Percentiles rank a stretch among this genome's conserved stretches.
Evolutionary conservation across 2,329 filamentous ascomycete genomes (phyloP).

Genomic region (Talaromyces rugulosus): DNA sequence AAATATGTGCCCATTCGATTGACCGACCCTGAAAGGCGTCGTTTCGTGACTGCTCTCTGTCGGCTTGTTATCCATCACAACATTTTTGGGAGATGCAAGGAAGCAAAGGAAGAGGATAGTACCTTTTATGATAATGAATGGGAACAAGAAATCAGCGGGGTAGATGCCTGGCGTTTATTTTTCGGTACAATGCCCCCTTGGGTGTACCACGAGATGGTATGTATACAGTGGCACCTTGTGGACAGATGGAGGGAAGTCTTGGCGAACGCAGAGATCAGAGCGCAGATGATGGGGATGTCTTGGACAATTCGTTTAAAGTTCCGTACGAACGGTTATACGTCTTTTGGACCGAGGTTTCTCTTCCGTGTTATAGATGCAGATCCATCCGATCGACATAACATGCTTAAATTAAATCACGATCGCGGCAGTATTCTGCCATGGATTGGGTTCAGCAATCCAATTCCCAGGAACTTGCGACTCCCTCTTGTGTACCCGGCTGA

Average conservation of each 20-base stretch:
- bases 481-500: background rate
- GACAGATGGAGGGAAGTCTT: background rate
- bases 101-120: background rate
- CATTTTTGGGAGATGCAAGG: slow-evolving; percentile 13
- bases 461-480: background rate
- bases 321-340: background rate
- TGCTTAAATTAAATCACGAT: background rate
- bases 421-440: background rate
- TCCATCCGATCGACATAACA: background rate
- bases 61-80: slow-evolving; percentile 16
- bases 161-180: slow-evolving; percentile 15
- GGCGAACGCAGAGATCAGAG: background rate
- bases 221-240: slow-evolving; percentile 13
- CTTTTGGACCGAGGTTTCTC: background rate
- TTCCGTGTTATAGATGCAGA: background rate
- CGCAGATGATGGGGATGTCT: background rate
- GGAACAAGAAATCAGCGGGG: background rate
- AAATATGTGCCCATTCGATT: slow-evolving; percentile 4
- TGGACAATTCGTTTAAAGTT: no score
- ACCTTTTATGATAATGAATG: background rate
- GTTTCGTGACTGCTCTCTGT: slow-evolving; percentile 16
- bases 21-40: slow-evolving; percentile 11
- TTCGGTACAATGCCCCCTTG: slow-evolving; percentile 19
- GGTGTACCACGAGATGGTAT: slow-evolving; percentile 20
- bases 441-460: background rate